Percentiles rank a stretch among this genome's conserved stretches.
phyloP scores from a whole-genome alignment of 1,139 yeast genomes.

The Arxiozyma slooffiae region DNA sequence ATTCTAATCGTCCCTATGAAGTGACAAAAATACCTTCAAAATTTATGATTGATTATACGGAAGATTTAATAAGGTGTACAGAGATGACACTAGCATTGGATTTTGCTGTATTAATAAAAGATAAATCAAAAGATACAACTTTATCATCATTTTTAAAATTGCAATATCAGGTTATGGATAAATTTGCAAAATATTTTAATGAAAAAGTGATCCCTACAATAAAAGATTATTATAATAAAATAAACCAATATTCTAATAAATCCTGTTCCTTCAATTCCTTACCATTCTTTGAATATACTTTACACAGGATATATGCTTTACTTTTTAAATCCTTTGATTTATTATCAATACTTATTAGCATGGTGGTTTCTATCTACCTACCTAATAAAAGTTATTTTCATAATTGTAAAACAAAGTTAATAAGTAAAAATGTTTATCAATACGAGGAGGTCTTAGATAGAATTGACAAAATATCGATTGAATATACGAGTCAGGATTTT shows the following conservation, averaged over 20 bases:
- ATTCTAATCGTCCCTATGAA: slow-evolving; percentile 23
- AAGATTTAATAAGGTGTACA: slow-evolving; percentile 31
- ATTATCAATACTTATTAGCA: slow-evolving; percentile 14
- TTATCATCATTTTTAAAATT: slow-evolving; percentile 21
- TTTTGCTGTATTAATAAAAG: slow-evolving; percentile 26
- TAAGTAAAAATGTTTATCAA: slow-evolving; percentile 20
- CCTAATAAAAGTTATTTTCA: slow-evolving; percentile 19
- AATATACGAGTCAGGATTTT: background rate
- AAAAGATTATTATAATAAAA: slow-evolving; percentile 16
- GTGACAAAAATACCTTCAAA: slow-evolving; percentile 7
- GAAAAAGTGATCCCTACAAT: slow-evolving; percentile 19
- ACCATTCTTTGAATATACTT: slow-evolving; percentile 35
- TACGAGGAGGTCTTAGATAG: slow-evolving; percentile 17
- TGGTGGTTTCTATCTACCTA: slow-evolving; percentile 21
- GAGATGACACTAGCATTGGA: slow-evolving; percentile 31
- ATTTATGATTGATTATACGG: slow-evolving; percentile 25
- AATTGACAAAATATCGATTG: slow-evolving; percentile 1
- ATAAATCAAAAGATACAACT: slow-evolving; percentile 22
- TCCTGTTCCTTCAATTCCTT: slow-evolving; percentile 11
- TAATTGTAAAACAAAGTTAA: slow-evolving; percentile 15
- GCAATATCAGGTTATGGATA: slow-evolving; percentile 24
- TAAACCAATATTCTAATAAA: slow-evolving; percentile 15
- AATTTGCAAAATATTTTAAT: slow-evolving; percentile 16
- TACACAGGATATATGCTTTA: slow-evolving; percentile 41
- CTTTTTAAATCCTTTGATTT: slow-evolving; percentile 17